Conservation (phyloP, 768 basidiomycete genomes). For the Serendipita sp. region DNA sequence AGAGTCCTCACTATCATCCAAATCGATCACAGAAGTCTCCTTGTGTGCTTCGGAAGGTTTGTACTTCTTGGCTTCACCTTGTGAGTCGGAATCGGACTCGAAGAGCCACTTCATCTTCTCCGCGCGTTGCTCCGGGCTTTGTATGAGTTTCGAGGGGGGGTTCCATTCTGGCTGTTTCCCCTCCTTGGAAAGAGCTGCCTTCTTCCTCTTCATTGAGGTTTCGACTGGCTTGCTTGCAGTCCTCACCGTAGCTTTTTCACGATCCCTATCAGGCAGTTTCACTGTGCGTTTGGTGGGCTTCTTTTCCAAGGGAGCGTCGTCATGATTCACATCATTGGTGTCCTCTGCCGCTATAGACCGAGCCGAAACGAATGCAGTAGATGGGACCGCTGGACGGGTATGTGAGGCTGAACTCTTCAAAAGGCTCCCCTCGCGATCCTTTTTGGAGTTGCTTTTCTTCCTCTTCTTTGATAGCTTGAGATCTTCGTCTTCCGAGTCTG, state of each 20-base stretch:
- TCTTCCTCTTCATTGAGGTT: not conserved
- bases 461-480: constrained; percentile 28
- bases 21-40: not conserved
- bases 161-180: not conserved
- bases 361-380: constrained; percentile 25
- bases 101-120: constrained; percentile 11
- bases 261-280: constrained; percentile 1
- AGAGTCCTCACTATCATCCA: not conserved
- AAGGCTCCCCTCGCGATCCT: not conserved
- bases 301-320: constrained; percentile 34
- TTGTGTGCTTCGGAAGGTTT: not conserved
- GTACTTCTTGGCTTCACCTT: not conserved
- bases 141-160: not conserved
- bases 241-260: not conserved
- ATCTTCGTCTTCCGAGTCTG: constrained; percentile 20
- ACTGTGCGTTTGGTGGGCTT: constrained; percentile 8
- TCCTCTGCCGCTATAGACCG: constrained; percentile 21
- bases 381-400: constrained; percentile 13
- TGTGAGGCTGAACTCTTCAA: constrained; percentile 12
- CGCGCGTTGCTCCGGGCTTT: not conserved
- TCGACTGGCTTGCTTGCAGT: not conserved
- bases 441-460: constrained; percentile 14
- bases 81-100: constrained; percentile 9
- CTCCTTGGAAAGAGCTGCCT: constrained; percentile 6
- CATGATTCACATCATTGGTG: constrained; percentile 37